Conservation (phyloP, 2,329 filamentous ascomycete genomes). For the Fusarium buharicum region DNA sequence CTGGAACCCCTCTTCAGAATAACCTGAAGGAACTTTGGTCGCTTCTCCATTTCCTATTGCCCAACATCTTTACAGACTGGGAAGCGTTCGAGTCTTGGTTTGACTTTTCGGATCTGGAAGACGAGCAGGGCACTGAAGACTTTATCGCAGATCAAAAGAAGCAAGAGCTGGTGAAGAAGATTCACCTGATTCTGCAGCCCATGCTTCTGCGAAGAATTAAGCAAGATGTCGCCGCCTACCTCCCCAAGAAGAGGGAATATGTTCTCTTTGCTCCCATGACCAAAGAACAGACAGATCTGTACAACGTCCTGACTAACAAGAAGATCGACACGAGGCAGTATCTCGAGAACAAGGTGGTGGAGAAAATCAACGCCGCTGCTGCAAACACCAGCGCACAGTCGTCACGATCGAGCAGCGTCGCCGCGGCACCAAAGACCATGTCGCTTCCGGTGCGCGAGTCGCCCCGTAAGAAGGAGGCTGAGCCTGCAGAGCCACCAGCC, state of each 20-base stretch:
- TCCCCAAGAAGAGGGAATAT: constrained; percentile 98
- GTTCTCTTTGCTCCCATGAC: constrained; percentile 94
- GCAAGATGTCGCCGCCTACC: constrained; percentile 86
- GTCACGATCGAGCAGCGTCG: constrained; percentile 54
- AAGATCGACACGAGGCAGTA: constrained; percentile 74
- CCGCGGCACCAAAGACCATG: constrained; percentile 31
- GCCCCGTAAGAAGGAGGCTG: constrained; percentile 48
- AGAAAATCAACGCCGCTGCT: constrained; percentile 59
- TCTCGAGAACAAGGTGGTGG: constrained; percentile 80
- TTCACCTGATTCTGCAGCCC: constrained; percentile 92
- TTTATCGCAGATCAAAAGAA: constrained; percentile 80
- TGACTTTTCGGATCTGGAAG: constrained; percentile 91
- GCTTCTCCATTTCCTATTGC: constrained; percentile 89
- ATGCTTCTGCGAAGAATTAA: constrained; percentile 90
- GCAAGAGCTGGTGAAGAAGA: constrained; percentile 69
- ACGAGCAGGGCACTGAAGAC: constrained; percentile 81
- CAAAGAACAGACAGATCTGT: constrained; percentile 88
- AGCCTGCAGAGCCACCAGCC: constrained; percentile 20
- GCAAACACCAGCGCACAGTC: constrained; percentile 49
- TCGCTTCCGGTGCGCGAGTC: constrained; percentile 53
- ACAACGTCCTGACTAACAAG: constrained; percentile 72
- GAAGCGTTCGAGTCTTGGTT: constrained; percentile 97
- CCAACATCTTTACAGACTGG: constrained; percentile 91
- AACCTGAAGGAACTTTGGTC: constrained; percentile 97
- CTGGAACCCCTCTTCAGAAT: constrained; percentile 94